Percentiles rank a stretch among this genome's conserved stretches.
Evolutionary conservation across 495 filamentous ascomycete species (phyloP).

Genomic region (Penicillium nucicola): DNA sequence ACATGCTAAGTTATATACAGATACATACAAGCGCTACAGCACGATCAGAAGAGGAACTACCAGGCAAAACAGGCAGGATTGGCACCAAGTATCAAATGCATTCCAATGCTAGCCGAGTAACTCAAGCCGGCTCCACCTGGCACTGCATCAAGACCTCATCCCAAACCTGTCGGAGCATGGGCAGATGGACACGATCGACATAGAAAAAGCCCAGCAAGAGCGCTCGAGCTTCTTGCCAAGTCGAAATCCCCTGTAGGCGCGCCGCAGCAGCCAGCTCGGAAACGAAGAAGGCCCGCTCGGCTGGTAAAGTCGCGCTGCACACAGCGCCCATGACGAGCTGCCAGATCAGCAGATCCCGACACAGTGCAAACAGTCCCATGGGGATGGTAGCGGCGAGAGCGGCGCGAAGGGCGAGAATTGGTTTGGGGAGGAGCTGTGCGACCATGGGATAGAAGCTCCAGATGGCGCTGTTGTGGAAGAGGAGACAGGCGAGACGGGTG

Average conservation of each 20-base stretch:
- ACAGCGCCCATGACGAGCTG: constrained; percentile 38
- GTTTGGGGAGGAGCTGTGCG: constrained; percentile 37
- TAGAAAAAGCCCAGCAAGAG: constrained; percentile 41
- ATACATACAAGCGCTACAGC: too few relatives aligned
- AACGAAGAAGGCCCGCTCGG: constrained; percentile 37
- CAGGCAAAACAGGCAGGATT: too few relatives aligned
- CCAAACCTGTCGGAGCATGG: constrained; percentile 36
- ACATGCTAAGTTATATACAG: too few relatives aligned
- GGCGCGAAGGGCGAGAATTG: constrained; percentile 35
- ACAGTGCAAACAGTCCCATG: constrained; percentile 33
- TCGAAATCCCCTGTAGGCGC: constrained; percentile 25
- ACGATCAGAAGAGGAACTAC: too few relatives aligned
- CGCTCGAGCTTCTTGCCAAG: constrained; percentile 38
- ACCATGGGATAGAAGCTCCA: constrained; percentile 46
- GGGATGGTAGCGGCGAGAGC: constrained; percentile 38
- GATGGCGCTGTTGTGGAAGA: constrained; percentile 46
- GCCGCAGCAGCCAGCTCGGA: constrained; percentile 32
- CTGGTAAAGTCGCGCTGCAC: constrained; percentile 28
- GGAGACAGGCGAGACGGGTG: constrained; percentile 38
- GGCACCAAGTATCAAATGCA: too few relatives aligned
- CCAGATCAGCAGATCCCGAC: constrained; percentile 41
- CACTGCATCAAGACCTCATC: constrained; percentile 31
- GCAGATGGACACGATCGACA: constrained; percentile 37
- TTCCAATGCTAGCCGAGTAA: too few relatives aligned
- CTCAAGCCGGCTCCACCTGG: constrained; percentile 12